Conservation (phyloP, 441 rosid species). For the Gossypium davidsonii region DNA sequence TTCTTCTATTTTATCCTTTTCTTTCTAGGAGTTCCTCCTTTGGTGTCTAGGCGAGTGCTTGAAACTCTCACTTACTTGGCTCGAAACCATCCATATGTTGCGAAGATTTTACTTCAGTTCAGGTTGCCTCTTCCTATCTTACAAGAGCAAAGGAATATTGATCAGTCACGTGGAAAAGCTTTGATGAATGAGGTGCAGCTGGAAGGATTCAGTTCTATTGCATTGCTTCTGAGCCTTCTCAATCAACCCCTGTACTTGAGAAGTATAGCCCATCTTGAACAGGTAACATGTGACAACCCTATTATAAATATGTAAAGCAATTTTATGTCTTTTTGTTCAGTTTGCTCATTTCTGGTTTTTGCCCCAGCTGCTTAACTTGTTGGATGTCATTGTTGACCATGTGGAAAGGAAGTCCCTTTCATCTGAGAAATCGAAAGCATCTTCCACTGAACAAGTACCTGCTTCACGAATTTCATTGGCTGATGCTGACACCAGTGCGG, state of each 20-base stretch:
- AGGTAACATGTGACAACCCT: conserved; percentile 51
- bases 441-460: conserved; percentile 41
- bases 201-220: conserved; percentile 53
- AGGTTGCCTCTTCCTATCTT: conserved; percentile 49
- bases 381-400: conserved; percentile 81
- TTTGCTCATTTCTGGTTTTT: conserved; percentile 14
- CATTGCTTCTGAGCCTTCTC: conserved; percentile 82
- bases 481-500: conserved; percentile 38
- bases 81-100: conserved; percentile 76
- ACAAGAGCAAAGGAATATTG: conserved; percentile 31
- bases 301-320: background rate
- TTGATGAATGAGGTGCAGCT: conserved; percentile 48
- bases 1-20: background rate
- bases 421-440: conserved; percentile 42
- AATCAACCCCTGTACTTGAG: conserved; percentile 89
- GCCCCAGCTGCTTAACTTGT: conserved; percentile 78
- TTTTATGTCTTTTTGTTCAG: background rate
- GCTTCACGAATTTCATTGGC: conserved; percentile 34
- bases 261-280: conserved; percentile 96
- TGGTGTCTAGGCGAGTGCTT: conserved; percentile 87
- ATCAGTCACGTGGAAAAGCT: conserved; percentile 65
- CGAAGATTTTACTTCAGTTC: conserved; percentile 73
- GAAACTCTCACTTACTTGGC: conserved; percentile 88
- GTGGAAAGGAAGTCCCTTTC: conserved; percentile 58
- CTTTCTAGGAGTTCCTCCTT: conserved; percentile 79